Conservation (phyloP, 225 moss, liverwort and hornwort species). For the Straminergon stramineum region DNA sequence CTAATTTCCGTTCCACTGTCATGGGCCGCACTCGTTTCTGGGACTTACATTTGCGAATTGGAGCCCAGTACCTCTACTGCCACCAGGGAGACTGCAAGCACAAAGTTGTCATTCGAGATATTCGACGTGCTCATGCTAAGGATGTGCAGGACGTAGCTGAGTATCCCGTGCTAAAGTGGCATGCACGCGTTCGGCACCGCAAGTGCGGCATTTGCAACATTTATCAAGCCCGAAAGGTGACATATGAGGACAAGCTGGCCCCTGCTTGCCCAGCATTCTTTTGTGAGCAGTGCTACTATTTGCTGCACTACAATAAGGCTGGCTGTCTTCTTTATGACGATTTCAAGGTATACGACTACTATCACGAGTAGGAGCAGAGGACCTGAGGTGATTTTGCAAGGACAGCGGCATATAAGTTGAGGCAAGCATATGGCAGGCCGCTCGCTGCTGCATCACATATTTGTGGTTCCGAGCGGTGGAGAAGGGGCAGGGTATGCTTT, state of each 20-base stretch:
- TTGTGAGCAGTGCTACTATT: constrained; percentile 84
- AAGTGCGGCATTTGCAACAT: constrained; percentile 93
- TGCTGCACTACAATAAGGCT: constrained; percentile 73
- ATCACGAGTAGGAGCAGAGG: constrained; percentile 50
- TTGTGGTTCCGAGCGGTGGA: background rate
- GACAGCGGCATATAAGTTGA: background rate
- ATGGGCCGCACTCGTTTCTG: constrained; percentile 53
- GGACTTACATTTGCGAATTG: constrained; percentile 61
- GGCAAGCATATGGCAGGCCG: background rate
- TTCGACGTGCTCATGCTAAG: constrained; percentile 71
- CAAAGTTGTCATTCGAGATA: constrained; percentile 67
- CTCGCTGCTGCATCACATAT: background rate
- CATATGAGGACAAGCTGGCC: constrained; percentile 74
- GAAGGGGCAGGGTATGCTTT: background rate
- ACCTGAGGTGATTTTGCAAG: background rate
- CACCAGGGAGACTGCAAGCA: constrained; percentile 99
- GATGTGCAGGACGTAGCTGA: constrained; percentile 69
- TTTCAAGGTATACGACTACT: constrained; percentile 84
- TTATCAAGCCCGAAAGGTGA: constrained; percentile 84
- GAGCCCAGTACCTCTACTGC: constrained; percentile 86
- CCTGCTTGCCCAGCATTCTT: constrained; percentile 82
- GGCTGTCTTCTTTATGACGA: constrained; percentile 67
- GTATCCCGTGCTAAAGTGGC: constrained; percentile 76
- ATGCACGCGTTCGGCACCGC: constrained; percentile 69
- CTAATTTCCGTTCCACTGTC: constrained; percentile 11